Conservation (phyloP, 495 filamentous ascomycete genomes). For the Aspergillus cristatus region DNA sequence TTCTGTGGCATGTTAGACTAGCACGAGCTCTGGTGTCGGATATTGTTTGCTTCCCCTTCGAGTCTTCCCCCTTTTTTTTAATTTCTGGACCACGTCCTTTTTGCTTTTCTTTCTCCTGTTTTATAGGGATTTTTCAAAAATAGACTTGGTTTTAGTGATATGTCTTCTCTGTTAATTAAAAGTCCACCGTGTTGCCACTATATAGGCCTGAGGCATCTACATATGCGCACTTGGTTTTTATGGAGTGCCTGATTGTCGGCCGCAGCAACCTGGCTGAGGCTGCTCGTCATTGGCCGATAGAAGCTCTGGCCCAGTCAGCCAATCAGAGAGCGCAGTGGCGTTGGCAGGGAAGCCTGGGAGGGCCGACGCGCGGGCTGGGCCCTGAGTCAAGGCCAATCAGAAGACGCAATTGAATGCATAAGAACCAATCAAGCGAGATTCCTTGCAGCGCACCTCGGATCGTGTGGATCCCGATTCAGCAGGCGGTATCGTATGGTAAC, state of each 20-base stretch:
- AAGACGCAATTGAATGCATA: slow-evolving; percentile 6
- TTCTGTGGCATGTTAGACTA: slow-evolving; percentile 19
- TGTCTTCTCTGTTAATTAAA: neutral
- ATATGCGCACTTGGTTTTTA: no score
- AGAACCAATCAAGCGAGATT: slow-evolving; percentile 12
- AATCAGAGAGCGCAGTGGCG: slow-evolving; percentile 5
- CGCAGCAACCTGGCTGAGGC: no score
- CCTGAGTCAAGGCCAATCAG: slow-evolving; percentile 2
- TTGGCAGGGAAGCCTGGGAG: slow-evolving; percentile 7
- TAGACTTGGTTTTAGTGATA: neutral
- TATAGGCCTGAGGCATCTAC: neutral
- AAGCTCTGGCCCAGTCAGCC: slow-evolving; percentile 7
- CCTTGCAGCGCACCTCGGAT: neutral
- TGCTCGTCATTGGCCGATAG: no score
- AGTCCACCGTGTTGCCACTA: neutral
- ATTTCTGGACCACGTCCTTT: slow-evolving; percentile 8
- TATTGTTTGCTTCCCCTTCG: slow-evolving; percentile 15
- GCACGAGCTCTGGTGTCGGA: slow-evolving; percentile 24
- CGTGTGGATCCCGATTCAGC: neutral
- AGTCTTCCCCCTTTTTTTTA: slow-evolving; percentile 10
- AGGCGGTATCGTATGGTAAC: neutral
- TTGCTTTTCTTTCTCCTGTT: slow-evolving; percentile 9
- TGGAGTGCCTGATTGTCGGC: no score
- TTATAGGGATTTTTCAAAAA: neutral
- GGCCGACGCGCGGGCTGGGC: slow-evolving; percentile 14